phyloP scores from a whole-genome alignment of 192 early-diverging fungal species.

The Coemansia sp. region DNA sequence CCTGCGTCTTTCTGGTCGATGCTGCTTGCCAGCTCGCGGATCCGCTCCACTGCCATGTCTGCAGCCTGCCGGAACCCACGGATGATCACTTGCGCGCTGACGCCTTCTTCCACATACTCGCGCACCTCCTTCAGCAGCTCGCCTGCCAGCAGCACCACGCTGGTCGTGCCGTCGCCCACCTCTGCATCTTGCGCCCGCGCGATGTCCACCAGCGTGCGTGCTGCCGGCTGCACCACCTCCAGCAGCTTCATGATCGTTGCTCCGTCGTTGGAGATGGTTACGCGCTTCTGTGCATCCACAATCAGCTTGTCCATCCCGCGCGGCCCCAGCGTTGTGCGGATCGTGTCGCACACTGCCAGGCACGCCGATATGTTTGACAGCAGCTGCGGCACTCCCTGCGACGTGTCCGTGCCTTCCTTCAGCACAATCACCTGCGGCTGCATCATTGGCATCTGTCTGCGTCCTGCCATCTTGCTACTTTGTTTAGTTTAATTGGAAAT shows the following conservation, averaged over 20 bases:
- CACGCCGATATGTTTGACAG: slow-evolving; percentile 98
- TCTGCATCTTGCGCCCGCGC: slow-evolving; percentile 98
- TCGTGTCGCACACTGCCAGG: slow-evolving; percentile 89
- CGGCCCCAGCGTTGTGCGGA: slow-evolving; percentile 95
- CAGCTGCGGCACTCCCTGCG: slow-evolving; percentile 96
- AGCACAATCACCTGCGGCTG: slow-evolving; percentile 99
- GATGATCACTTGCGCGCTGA: slow-evolving; percentile 91
- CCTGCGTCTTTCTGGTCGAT: slow-evolving; percentile 76
- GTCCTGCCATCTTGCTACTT: slow-evolving; percentile 34
- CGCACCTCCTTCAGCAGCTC: slow-evolving; percentile 96
- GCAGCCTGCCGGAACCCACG: slow-evolving; percentile 94
- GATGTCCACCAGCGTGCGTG: slow-evolving; percentile 97
- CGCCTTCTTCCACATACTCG: slow-evolving; percentile 90
- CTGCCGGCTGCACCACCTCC: slow-evolving; percentile 98
- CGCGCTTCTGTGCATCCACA: slow-evolving; percentile 85
- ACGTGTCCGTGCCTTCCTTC: slow-evolving; percentile 97
- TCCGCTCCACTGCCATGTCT: slow-evolving; percentile 83
- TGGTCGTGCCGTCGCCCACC: slow-evolving; percentile 98
- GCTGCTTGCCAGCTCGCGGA: slow-evolving; percentile 88
- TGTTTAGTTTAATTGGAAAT: too few species aligned
- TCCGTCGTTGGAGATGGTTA: slow-evolving; percentile 98
- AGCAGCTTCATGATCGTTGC: slow-evolving; percentile 97
- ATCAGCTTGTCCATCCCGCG: slow-evolving; percentile 99
- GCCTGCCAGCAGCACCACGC: slow-evolving; percentile 93
- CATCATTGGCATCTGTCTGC: slow-evolving; percentile 55